Percentiles rank a stretch among this genome's conserved stretches.
Conservation (phyloP, 495 filamentous ascomycete species). For the Lophiotrema nucula region DNA sequence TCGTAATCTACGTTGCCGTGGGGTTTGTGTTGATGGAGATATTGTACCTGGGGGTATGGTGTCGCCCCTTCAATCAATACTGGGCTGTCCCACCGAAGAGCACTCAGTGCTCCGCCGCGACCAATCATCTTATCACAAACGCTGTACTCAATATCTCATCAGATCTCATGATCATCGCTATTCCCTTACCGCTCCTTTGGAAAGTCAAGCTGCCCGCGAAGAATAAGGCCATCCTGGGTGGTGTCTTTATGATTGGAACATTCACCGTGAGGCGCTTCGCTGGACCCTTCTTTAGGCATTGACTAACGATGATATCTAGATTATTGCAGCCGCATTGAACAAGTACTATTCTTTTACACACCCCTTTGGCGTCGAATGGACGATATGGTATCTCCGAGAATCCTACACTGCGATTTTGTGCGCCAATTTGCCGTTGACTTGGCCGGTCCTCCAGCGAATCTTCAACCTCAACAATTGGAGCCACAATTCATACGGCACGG, state of each 20-base stretch:
- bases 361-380: conserved; percentile 57
- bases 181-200: conserved; percentile 60
- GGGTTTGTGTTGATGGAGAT: conserved; percentile 58
- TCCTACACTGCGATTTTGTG: conserved; percentile 62
- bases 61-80: conserved; percentile 59
- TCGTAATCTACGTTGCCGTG: conserved; percentile 53
- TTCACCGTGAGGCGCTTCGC: conserved; percentile 49
- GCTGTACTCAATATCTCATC: conserved; percentile 66
- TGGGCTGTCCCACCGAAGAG: conserved; percentile 47
- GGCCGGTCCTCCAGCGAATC: conserved; percentile 54
- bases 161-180: conserved; percentile 59
- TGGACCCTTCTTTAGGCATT: background rate
- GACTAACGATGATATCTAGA: conserved; percentile 34
- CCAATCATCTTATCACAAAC: conserved; percentile 61
- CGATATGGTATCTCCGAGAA: conserved; percentile 68
- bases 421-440: conserved; percentile 61
- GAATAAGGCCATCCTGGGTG: conserved; percentile 52
- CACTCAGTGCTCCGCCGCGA: conserved; percentile 43
- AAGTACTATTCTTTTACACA: conserved; percentile 64
- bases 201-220: conserved; percentile 50
- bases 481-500: conserved; percentile 70
- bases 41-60: conserved; percentile 63
- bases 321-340: conserved; percentile 60
- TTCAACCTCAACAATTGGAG: conserved; percentile 46
- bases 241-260: conserved; percentile 53